Conservation (phyloP, 2,329 filamentous ascomycete genomes). For the Sodiomyces alkalinus region DNA sequence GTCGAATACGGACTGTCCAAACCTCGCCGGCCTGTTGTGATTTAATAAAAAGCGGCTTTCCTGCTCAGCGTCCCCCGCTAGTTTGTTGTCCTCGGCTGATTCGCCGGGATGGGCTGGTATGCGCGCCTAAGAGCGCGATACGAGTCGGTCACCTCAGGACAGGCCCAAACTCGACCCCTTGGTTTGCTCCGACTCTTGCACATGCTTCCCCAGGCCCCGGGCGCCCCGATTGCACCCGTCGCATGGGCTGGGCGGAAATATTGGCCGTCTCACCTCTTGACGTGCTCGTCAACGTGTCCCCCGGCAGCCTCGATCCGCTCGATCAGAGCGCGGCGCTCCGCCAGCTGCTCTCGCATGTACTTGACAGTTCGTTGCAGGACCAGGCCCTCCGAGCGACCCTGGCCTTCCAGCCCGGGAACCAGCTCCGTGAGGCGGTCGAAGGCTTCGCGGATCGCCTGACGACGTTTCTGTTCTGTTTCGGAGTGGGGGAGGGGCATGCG, state of each 20-base stretch:
- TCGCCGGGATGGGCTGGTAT: too few relatives aligned
- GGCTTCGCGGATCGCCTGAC: constrained; percentile 59
- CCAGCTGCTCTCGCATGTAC: constrained; percentile 45
- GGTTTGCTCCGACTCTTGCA: not conserved
- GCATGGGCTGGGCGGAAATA: too few relatives aligned
- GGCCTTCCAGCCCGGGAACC: constrained; percentile 68
- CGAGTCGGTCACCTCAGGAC: too few relatives aligned
- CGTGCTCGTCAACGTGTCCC: constrained; percentile 34
- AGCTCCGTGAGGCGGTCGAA: constrained; percentile 70
- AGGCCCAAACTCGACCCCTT: too few relatives aligned
- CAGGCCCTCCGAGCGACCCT: constrained; percentile 70
- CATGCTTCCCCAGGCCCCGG: constrained; percentile 1
- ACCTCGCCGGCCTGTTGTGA: too few relatives aligned
- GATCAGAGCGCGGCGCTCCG: constrained; percentile 41
- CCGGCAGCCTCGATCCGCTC: constrained; percentile 42
- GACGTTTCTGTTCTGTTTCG: constrained; percentile 25
- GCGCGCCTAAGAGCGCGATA: too few relatives aligned
- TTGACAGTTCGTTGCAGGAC: constrained; percentile 62
- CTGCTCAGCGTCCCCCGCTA: too few relatives aligned
- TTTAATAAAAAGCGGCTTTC: too few relatives aligned
- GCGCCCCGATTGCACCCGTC: not conserved
- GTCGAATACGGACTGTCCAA: too few relatives aligned
- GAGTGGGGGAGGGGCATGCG: too few relatives aligned
- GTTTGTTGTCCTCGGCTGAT: too few relatives aligned
- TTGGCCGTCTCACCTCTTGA: constrained; percentile 28